phyloP scores from a whole-genome alignment of 2,329 filamentous ascomycete species.

The Aotearoamyces nothofagi region DNA sequence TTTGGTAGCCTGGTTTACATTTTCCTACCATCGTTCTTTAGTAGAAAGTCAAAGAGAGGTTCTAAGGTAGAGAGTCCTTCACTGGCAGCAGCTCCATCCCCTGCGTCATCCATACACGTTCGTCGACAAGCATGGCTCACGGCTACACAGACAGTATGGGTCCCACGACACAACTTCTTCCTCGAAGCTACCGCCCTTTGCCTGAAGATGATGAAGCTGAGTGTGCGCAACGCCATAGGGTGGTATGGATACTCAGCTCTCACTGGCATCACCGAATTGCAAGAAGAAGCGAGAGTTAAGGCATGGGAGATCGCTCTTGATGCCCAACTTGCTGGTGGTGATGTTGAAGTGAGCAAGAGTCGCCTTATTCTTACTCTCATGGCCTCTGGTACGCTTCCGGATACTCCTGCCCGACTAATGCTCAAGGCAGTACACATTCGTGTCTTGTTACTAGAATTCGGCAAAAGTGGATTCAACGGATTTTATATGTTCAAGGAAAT shows the following conservation, averaged over 20 bases:
- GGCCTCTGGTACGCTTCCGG: constrained; percentile 73
- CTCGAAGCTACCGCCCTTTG: constrained; percentile 71
- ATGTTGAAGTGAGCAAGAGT: constrained; percentile 78
- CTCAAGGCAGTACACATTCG: constrained; percentile 83
- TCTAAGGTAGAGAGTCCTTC: constrained; percentile 30
- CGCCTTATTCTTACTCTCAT: constrained; percentile 74
- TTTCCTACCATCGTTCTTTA: constrained; percentile 37
- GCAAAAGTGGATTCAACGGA: constrained; percentile 48
- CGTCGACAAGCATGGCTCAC: constrained; percentile 86
- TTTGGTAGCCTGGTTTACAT: constrained; percentile 38
- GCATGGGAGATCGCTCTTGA: constrained; percentile 90
- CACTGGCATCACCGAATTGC: constrained; percentile 67
- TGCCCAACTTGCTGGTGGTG: constrained; percentile 80
- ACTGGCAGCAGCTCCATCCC: constrained; percentile 44
- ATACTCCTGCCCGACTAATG: constrained; percentile 73
- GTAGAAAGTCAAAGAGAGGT: constrained; percentile 31
- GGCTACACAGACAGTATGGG: constrained; percentile 81
- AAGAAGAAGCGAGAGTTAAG: constrained; percentile 75
- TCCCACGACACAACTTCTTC: constrained; percentile 74
- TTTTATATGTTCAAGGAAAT: constrained; percentile 50
- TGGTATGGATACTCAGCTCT: constrained; percentile 62
- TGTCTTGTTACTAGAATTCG: constrained; percentile 70
- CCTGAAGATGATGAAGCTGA: constrained; percentile 70
- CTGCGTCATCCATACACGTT: constrained; percentile 71
- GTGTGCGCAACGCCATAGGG: constrained; percentile 63